These are phyloP conservation scores for Aspergillus sclerotialis DNA, from an alignment of 2,329 filamentous ascomycete species.

Conservation along the genomic window DNA sequence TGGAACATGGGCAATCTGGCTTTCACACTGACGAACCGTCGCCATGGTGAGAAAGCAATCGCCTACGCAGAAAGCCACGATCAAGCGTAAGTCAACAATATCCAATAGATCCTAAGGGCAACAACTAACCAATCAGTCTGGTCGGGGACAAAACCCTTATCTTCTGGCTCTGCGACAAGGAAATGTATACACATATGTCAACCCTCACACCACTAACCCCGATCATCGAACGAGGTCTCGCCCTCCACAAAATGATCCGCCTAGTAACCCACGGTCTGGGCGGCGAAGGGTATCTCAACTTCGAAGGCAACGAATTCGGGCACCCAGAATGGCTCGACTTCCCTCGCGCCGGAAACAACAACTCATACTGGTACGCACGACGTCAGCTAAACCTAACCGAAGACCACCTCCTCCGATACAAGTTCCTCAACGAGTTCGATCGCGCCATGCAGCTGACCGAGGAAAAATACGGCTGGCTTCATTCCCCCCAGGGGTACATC, in stretches of 20 bases:
- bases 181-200: conserved; percentile 99
- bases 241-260: conserved; percentile 95
- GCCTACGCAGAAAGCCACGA: conserved; percentile 97
- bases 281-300: conserved; percentile 96
- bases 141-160: conserved; percentile 95
- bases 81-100: conserved; percentile 68
- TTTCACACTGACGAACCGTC: conserved; percentile 83
- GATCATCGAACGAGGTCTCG: conserved; percentile 82
- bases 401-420: conserved; percentile 77
- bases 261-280: conserved; percentile 85
- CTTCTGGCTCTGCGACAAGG: conserved; percentile 96
- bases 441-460: conserved; percentile 82
- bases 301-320: conserved; percentile 97
- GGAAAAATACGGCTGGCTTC: conserved; percentile 85
- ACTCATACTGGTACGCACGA: conserved; percentile 90
- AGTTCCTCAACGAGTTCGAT: conserved; percentile 91
- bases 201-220: conserved; percentile 73
- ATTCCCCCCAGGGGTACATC: conserved; percentile 78
- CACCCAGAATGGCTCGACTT: conserved; percentile 99
- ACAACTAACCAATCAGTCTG: conserved; percentile 48
- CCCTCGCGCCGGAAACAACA: conserved; percentile 83
- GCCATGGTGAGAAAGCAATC: conserved; percentile 96
- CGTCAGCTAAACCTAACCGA: conserved; percentile 91
- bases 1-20: conserved; percentile 86
- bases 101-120: not conserved